These are phyloP conservation scores for Glycyrrhiza uralensis DNA, from an alignment of 306 rosid species.

Conservation along the genomic window DNA sequence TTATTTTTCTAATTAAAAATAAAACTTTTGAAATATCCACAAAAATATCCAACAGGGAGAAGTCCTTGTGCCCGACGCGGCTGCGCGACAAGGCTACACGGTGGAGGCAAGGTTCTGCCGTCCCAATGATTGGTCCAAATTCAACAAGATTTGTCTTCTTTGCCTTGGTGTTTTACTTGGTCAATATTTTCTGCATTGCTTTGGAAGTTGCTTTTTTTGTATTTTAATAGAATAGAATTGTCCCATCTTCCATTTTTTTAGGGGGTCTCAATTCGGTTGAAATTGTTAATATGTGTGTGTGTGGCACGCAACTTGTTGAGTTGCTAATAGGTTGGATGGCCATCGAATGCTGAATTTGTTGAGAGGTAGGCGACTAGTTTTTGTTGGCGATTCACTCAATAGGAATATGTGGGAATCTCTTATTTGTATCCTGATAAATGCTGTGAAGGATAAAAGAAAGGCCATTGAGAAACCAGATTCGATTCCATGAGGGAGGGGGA, in stretches of 20 bases:
- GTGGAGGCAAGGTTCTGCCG: no score
- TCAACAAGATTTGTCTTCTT: background rate
- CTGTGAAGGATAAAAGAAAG: constrained; percentile 55
- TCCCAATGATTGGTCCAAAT: background rate
- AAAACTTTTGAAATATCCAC: no score
- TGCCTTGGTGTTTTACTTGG: background rate
- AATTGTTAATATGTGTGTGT: background rate
- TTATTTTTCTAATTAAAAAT: no score
- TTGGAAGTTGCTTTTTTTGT: background rate
- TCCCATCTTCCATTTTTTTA: background rate
- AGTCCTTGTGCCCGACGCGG: no score
- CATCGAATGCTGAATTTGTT: constrained; percentile 62
- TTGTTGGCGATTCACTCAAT: constrained; percentile 97
- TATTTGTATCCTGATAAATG: constrained; percentile 76
- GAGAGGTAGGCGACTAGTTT: constrained; percentile 77
- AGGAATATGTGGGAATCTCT: constrained; percentile 99
- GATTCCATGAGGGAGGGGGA: no score
- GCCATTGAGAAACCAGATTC: no score
- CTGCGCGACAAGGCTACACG: no score
- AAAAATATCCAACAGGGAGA: no score
- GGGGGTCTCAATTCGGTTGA: background rate
- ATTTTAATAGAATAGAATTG: background rate
- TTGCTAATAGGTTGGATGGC: constrained; percentile 60
- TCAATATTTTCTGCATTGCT: background rate
- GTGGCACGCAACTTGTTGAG: background rate